A percentile compares a stretch with the other conserved stretches of the same genome.
phyloP scores from a whole-genome alignment of 2,329 filamentous ascomycete species.

The Fusarium vanettenii region DNA sequence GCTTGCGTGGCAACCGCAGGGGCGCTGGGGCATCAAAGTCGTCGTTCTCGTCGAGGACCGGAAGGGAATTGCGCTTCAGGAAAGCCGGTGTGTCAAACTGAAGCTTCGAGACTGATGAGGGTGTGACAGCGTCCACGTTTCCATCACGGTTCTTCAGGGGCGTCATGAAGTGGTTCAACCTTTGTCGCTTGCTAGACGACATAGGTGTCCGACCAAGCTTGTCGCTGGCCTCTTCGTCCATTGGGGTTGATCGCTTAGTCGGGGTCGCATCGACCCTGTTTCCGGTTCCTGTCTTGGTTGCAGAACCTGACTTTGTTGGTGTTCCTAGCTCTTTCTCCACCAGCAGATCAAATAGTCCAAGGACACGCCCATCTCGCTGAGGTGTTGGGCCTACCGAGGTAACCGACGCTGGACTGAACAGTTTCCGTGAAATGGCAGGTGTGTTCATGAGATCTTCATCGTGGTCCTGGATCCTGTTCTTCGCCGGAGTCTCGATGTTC shows the following conservation, averaged over 20 bases:
- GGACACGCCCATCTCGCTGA: constrained; percentile 79
- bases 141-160: constrained; percentile 65
- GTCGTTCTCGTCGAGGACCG: constrained; percentile 67
- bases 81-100: constrained; percentile 79
- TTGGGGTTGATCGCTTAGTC: constrained; percentile 53
- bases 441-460: constrained; percentile 62
- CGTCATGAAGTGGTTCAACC: constrained; percentile 73
- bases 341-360: constrained; percentile 82
- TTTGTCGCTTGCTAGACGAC: constrained; percentile 69
- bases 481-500: constrained; percentile 60
- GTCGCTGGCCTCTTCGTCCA: constrained; percentile 44
- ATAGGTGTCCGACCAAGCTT: constrained; percentile 62
- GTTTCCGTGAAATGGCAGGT: constrained; percentile 66
- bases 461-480: constrained; percentile 45
- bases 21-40: constrained; percentile 61
- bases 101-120: constrained; percentile 64
- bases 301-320: constrained; percentile 57
- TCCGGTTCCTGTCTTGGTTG: constrained; percentile 34
- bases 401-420: constrained; percentile 70
- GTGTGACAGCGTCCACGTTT: constrained; percentile 56
- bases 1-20: constrained; percentile 66
- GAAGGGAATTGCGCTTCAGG: constrained; percentile 62
- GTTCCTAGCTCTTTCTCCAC: constrained; percentile 61
- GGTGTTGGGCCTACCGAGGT: constrained; percentile 81
- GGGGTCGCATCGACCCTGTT: constrained; percentile 55